Evolutionary conservation across 108 stramenopile species (phyloP).

Genomic region (Skeletonema menzelii): DNA sequence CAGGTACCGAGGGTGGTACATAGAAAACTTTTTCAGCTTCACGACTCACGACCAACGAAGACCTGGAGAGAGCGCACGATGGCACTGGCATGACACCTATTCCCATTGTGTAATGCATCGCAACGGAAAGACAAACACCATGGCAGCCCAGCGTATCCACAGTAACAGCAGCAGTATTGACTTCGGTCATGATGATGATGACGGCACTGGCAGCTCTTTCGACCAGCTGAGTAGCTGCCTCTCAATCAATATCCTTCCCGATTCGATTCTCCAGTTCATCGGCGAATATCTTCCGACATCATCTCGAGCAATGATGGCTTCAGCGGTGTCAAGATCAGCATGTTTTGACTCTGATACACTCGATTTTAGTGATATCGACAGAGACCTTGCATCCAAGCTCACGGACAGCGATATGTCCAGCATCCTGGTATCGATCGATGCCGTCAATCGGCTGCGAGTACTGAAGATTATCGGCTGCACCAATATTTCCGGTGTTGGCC

Average conservation of each 20-base stretch:
- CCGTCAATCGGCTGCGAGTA: neutral
- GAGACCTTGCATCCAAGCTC: neutral
- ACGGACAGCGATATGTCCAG: neutral
- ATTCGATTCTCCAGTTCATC: neutral
- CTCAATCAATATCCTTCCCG: neutral
- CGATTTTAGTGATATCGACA: neutral
- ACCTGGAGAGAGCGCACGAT: no score
- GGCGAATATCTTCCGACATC: neutral
- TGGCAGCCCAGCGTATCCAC: neutral
- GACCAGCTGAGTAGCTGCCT: neutral
- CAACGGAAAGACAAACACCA: neutral
- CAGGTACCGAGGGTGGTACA: no score
- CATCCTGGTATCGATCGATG: neutral
- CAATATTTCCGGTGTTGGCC: neutral
- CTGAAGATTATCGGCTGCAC: neutral
- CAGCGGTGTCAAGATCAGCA: neutral
- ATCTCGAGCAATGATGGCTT: neutral
- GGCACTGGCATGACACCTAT: no score
- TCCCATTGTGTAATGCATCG: no score
- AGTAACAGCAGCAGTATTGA: neutral
- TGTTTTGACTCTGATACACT: neutral
- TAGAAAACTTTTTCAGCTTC: no score
- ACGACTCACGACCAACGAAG: no score
- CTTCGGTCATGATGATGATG: neutral
- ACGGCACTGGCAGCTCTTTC: neutral